These are phyloP conservation scores for Wickerhamomyces sp. DNA, from an alignment of 1,139 yeast genomes.

Conservation along the genomic window DNA sequence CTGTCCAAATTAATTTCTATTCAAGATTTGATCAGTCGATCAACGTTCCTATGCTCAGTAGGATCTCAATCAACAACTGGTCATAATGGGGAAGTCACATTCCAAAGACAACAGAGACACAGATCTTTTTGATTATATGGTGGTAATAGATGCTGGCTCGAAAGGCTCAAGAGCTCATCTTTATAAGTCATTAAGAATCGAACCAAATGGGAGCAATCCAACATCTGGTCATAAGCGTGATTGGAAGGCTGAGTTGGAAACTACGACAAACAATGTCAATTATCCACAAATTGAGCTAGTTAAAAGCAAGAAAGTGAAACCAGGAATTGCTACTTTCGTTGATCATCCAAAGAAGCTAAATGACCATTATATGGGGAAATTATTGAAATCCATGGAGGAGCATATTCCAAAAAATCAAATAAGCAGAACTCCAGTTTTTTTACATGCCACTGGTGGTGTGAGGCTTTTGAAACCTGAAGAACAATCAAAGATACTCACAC, in stretches of 20 bases:
- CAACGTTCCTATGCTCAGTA: too few relatives aligned
- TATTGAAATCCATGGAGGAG: conserved; percentile 50
- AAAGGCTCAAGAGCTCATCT: conserved; percentile 74
- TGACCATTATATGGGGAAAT: conserved; percentile 48
- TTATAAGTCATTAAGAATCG: conserved; percentile 35
- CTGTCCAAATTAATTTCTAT: too few relatives aligned
- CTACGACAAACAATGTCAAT: conserved; percentile 21
- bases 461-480: conserved; percentile 54
- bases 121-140: conserved; percentile 49
- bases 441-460: conserved; percentile 83
- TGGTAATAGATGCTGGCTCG: conserved; percentile 80
- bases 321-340: conserved; percentile 29
- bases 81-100: neutral
- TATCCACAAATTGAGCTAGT: conserved; percentile 42
- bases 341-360: conserved; percentile 46
- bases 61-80: too few relatives aligned
- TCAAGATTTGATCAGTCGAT: too few relatives aligned
- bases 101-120: neutral
- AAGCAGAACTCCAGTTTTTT: conserved; percentile 66
- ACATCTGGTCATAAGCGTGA: neutral
- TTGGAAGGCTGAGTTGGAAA: neutral
- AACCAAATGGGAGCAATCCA: conserved; percentile 8
- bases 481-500: conserved; percentile 45
- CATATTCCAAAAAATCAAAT: conserved; percentile 67
- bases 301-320: conserved; percentile 58